Evolutionary conservation across 1,139 yeast genomes (phyloP).

Genomic region (Pichia sp.): DNA sequence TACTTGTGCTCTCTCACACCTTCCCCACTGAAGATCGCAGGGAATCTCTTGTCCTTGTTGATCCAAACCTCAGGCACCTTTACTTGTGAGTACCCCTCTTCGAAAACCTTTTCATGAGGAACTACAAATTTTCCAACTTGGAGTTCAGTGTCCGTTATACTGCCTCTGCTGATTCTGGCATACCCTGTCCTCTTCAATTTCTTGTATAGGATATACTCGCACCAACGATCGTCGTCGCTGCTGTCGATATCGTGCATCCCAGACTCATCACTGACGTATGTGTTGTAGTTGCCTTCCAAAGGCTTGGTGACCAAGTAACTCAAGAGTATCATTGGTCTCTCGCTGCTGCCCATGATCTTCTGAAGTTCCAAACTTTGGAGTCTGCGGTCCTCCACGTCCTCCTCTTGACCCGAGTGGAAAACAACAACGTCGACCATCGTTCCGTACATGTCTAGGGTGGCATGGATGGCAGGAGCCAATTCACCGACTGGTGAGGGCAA

Average conservation of each 20-base stretch:
- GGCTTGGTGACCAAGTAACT: constrained; percentile 91
- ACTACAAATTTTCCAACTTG: constrained; percentile 90
- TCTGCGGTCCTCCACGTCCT: constrained; percentile 89
- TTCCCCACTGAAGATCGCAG: constrained; percentile 78
- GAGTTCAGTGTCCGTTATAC: constrained; percentile 94
- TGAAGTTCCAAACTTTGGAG: constrained; percentile 76
- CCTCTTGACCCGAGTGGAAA: constrained; percentile 98
- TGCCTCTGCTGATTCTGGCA: constrained; percentile 88
- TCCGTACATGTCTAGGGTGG: constrained; percentile 89
- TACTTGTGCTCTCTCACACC: constrained; percentile 92
- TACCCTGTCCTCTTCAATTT: constrained; percentile 84
- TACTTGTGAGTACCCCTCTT: constrained; percentile 27
- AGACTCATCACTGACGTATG: constrained; percentile 76
- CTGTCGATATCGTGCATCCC: constrained; percentile 94
- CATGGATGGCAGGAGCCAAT: constrained; percentile 96
- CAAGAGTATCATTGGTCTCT: constrained; percentile 74
- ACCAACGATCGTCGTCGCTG: constrained; percentile 96
- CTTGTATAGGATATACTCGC: constrained; percentile 90
- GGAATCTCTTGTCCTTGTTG: constrained; percentile 68
- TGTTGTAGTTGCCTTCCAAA: constrained; percentile 81
- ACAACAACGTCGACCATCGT: constrained; percentile 85
- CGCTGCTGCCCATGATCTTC: constrained; percentile 72
- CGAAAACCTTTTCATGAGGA: constrained; percentile 38
- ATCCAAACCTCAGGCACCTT: constrained; percentile 38
- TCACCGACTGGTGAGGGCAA: constrained; percentile 97